Evolutionary conservation across 257 asterid genomes (phyloP).

Genomic region (Solanum sejunctum): DNA sequence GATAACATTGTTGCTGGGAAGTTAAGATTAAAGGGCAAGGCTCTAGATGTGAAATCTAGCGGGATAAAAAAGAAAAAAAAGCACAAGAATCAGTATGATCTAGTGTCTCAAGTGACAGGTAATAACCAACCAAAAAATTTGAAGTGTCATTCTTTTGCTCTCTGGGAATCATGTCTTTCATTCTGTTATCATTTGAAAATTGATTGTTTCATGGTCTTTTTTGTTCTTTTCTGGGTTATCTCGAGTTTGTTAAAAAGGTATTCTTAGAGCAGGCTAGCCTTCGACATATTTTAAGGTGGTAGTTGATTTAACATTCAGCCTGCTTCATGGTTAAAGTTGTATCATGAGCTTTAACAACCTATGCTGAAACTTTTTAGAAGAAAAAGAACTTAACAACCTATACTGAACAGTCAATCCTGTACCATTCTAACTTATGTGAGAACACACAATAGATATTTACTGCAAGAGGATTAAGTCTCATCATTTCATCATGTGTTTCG

Average conservation of each 20-base stretch:
- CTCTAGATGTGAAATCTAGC: slow-evolving; percentile 25
- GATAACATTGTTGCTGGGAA: slow-evolving; percentile 27
- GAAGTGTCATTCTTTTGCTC: not conserved
- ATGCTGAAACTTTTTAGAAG: not conserved
- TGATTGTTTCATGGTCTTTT: not conserved
- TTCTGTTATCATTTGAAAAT: not conserved
- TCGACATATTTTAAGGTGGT: not conserved
- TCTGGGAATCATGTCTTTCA: not conserved
- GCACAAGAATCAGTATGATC: slow-evolving; percentile 9
- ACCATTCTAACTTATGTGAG: not conserved
- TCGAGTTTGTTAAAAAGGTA: not conserved
- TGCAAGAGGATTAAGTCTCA: not conserved
- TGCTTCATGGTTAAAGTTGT: not conserved
- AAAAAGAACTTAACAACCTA: not conserved
- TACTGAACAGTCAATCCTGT: not conserved
- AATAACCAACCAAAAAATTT: slow-evolving; percentile 16
- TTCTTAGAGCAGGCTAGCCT: not conserved
- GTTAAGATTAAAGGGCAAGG: slow-evolving; percentile 36
- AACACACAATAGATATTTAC: not conserved
- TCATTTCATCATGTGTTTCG: not conserved
- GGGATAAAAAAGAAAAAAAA: slow-evolving; percentile 23
- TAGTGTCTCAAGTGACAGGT: not conserved
- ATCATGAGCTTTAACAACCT: not conserved
- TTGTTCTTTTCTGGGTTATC: not conserved
- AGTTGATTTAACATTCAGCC: not conserved